Conservation (phyloP, 2,329 filamentous ascomycete genomes). For the Scytalidium sp. region DNA sequence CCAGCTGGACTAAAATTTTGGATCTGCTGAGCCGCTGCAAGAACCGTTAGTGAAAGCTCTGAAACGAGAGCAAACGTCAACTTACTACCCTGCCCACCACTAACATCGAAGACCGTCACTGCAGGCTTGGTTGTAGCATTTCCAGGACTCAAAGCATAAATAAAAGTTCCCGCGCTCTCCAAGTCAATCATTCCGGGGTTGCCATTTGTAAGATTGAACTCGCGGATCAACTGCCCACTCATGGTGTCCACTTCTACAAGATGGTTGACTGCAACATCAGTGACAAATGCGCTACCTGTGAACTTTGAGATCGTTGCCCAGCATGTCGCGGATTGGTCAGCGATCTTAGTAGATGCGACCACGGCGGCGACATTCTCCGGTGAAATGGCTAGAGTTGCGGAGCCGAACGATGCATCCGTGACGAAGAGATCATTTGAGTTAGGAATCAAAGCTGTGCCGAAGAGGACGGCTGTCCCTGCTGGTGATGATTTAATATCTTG, state of each 20-base stretch:
- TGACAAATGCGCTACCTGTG: constrained; percentile 54
- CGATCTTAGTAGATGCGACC: constrained; percentile 36
- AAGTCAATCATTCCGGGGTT: constrained; percentile 57
- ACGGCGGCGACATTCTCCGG: constrained; percentile 28
- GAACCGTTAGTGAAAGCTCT: constrained; percentile 1
- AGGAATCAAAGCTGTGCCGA: constrained; percentile 48
- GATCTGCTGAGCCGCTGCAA: constrained; percentile 26
- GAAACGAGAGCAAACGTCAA: background rate
- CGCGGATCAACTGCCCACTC: constrained; percentile 44
- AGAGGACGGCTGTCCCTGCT: constrained; percentile 53
- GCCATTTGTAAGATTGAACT: constrained; percentile 39
- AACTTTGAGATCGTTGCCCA: constrained; percentile 50
- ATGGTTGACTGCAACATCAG: constrained; percentile 49
- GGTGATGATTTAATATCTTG: constrained; percentile 40
- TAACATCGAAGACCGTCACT: constrained; percentile 38
- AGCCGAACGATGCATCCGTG: constrained; percentile 58
- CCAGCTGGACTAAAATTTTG: constrained; percentile 32
- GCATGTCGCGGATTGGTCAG: constrained; percentile 55
- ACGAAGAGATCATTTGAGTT: constrained; percentile 41
- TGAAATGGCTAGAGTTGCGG: constrained; percentile 44
- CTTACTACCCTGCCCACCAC: constrained; percentile 23
- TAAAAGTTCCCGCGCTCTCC: constrained; percentile 45
- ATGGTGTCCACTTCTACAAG: constrained; percentile 53
- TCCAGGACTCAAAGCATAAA: constrained; percentile 49
- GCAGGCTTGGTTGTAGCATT: constrained; percentile 21